phyloP scores from a whole-genome alignment of 75 land plant genomes.

The Cryptomeria japonica region DNA sequence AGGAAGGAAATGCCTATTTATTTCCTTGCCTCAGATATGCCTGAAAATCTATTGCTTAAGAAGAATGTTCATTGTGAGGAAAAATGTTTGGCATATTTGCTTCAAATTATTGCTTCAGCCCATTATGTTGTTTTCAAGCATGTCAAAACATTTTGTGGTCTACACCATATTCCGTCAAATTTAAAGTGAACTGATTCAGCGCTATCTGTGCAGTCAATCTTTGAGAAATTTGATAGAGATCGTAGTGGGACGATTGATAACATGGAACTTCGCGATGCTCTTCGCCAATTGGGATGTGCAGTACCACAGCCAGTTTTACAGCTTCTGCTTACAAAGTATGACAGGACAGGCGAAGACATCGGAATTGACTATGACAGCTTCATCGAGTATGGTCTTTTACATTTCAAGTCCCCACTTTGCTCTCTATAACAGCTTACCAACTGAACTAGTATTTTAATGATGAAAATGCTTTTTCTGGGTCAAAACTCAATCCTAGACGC shows the following conservation, averaged over 20 bases:
- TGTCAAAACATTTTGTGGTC: not conserved
- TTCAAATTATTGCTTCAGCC: not conserved
- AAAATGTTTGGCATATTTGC: not conserved
- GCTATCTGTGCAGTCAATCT: conserved; percentile 46
- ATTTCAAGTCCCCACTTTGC: too few species aligned
- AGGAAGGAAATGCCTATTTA: too few species aligned
- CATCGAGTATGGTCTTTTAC: too few species aligned
- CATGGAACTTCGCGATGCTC: conserved; percentile 3
- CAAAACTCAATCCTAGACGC: not conserved
- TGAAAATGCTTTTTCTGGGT: not conserved
- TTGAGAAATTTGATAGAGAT: conserved; percentile 85
- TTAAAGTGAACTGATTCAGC: conserved; percentile 5
- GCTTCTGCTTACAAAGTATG: too few species aligned
- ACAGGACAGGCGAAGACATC: too few species aligned
- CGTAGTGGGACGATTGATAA: conserved; percentile 86
- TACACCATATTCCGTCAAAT: not conserved
- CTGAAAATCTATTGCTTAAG: not conserved
- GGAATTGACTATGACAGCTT: too few species aligned
- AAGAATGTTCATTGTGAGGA: not conserved
- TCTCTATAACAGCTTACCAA: too few species aligned
- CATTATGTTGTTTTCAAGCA: not conserved
- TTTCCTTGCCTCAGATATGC: not conserved
- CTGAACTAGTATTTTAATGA: too few species aligned
- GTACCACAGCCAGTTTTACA: too few species aligned
- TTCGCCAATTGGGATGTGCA: too few species aligned